Evolutionary conservation across 495 filamentous ascomycete genomes (phyloP), one percentile per base, ranked within the genome.

Genomic region (Penicillium canariense): DNA sequence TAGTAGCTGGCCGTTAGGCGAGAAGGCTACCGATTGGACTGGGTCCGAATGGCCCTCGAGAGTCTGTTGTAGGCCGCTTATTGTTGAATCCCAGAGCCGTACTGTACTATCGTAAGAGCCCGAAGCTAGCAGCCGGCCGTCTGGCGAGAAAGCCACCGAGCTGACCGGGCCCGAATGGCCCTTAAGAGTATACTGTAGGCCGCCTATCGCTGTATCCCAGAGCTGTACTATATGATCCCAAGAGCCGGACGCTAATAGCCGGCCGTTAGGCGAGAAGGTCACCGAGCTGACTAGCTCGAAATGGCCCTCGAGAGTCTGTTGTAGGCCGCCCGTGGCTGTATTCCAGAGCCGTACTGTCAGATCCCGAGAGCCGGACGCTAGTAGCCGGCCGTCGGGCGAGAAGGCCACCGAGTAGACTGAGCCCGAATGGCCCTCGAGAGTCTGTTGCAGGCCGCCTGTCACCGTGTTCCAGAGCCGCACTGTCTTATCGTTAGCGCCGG

Each of bases 381-480:
- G 36, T 3, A 55, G 14, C 52, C 20, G 52, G 52, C 52, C 52
- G 15, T 55, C 45, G 12, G 34, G 44, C 5, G 42, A 54, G 42
- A 53, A 53, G 28, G 28, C 30, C 12, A 53, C 50, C 39, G 50
- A 53, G 38, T 1, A 2, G 35, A 52, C 30, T 27, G 0, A 32
- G 18, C 1, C 1, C 26, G 53, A 49, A 61, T 60, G 49, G 52
- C 55, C 40, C 20, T 59, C 50, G 12, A 65, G 58, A 31, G 52
- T 59, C 40, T 57, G 51, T 4, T 49, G 46, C 2, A 43, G 23
- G 28, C 4, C 36, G 34, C 52, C 35, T 17, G 51, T 54, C n/a
- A 23, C 22, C 1, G 36, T 1, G 54, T 75, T 61, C 72, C 66
- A 74, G 50, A 74, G 53, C 47, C 55, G 57, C 20, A 75, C 54